Base-by-base conservation (phyloP, 352 stramenopile species). In the Phytophthora sojae region DNA sequence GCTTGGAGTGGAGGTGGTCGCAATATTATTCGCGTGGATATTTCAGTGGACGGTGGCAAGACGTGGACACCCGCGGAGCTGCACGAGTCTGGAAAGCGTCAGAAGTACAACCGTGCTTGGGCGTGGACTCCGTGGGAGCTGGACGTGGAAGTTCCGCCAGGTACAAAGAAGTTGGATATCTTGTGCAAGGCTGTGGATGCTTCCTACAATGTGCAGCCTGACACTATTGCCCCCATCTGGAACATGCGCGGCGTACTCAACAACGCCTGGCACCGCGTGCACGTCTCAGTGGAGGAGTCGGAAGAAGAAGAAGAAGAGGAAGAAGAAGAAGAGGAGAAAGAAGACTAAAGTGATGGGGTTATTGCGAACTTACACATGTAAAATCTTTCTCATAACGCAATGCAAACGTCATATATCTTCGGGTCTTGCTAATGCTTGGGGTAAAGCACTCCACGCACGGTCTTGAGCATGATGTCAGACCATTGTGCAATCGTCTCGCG, bases 231-330 rank as follows among this genome's bases (percentile, higher is more conserved):
- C 56, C 91, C 97, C 25, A 97, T 98, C 61, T 99, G 97, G 97
- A 99, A 99, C 87, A 94, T 99, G 73, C 86, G 97, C 55, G 98
- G 98, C 47, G 85, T 99, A 37, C 83, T 98, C 19, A 99, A 99
- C 73, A 99, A 99, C 71, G 93, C 91, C 25, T 99, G 97, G 96
- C 97, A 97, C 61, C 85, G 92, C 26, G 88, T 97, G 35, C 80
- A 79, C n/a, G 85, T 96, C 29, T 61, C 84, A 0, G 73, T 95
- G 8, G 76, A 83, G 9, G 79, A 92, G 44, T 75, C 82, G 21
- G 73, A 82, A 9, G 60, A 79, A 3, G 75, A 83, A 19, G 76
- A 88, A 1, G 75, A 83, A 19, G 76, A 87, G 0, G 70, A 84
- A 4, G 71, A 85, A 1, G 74, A 88, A 9, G 57, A 82, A 5